Conservation (phyloP, 192 early-diverging fungal genomes). For the Dispira simplex region DNA sequence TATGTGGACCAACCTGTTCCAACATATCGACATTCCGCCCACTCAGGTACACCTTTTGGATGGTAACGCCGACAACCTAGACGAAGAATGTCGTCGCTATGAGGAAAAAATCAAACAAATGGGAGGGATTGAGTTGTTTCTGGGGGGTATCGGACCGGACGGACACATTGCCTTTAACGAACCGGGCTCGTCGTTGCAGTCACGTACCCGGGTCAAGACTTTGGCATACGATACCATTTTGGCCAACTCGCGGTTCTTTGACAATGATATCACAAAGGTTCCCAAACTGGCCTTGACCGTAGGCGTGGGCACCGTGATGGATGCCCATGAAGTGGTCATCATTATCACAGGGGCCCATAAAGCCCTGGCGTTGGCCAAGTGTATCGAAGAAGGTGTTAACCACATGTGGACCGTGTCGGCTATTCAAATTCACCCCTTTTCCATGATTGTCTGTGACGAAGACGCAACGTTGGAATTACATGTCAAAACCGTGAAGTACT, state of each 20-base stretch:
- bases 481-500: slow-evolving; percentile 81
- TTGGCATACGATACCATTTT: slow-evolving; percentile 79
- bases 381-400: slow-evolving; percentile 70
- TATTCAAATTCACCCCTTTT: slow-evolving; percentile 65
- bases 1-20: slow-evolving; percentile 85
- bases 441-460: slow-evolving; percentile 75
- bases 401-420: slow-evolving; percentile 85
- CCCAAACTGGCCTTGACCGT: slow-evolving; percentile 79
- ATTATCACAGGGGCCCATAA: slow-evolving; percentile 82
- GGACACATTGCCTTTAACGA: slow-evolving; percentile 90
- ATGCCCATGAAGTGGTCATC: slow-evolving; percentile 67
- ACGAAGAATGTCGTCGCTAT: slow-evolving; percentile 62
- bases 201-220: slow-evolving; percentile 72
- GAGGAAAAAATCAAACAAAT: slow-evolving; percentile 64
- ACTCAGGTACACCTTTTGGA: slow-evolving; percentile 77
- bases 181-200: slow-evolving; percentile 68
- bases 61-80: slow-evolving; percentile 67
- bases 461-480: slow-evolving; percentile 78
- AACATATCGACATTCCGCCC: slow-evolving; percentile 67
- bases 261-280: slow-evolving; percentile 63
- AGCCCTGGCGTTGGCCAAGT: slow-evolving; percentile 66
- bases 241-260: slow-evolving; percentile 79
- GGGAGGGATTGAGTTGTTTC: slow-evolving; percentile 76
- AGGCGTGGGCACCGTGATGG: slow-evolving; percentile 80
- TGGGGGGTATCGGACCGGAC: slow-evolving; percentile 83